Evolutionary conservation across 176 grass and related monocot genomes (phyloP), one percentile per base, ranked within the genome.

Genomic region (Oryza australiensis): DNA sequence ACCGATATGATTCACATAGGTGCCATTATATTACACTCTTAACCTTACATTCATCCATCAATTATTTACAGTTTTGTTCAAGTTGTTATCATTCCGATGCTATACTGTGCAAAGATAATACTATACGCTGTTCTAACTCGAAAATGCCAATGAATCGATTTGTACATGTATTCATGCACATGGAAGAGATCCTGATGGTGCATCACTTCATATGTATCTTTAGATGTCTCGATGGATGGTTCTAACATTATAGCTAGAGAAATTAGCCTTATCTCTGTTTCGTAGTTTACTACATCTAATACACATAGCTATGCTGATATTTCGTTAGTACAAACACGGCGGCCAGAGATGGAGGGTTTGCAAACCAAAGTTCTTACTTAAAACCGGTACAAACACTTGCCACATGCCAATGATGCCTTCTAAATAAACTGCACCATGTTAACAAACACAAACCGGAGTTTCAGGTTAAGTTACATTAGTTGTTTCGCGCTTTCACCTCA

Each of bases 401-500:
- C 64, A 7, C 71, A 23, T 74, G 60, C 5, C 24, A 4, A 68
- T 26, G 70, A 66, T 68, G 69, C 84, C 41, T n/a, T 69, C 29
- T 60, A 86, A 75, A 80, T 9, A 20, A 81, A 67, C 60, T 53
- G 34, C 62, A 34, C 5, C 84, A 43, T 20, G 55, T 68, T 6
- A 73, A 26, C 45, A 79, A 20, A 26, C 27, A 80, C 69, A 79
- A 57, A 69, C 64, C 30, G 57, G 24, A 74, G 28, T 8, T 74
- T 62, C 10, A 11, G 11, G 26, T 55, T 38, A 82, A 76, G 60
- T 82, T 69, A 74, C 74, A 79, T 30, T 33, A 2, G 30, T 16
- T 41, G 62, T 77, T 78, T 68, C 35, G 64, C 55, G 64, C 43
- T 65, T 71, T 11, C 15, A 82, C 32, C 66, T 82, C 34, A 28